These are phyloP conservation scores for Papiliotrema terrestris DNA, from an alignment of 1,284 basidiomycete genomes.

Conservation along the genomic window DNA sequence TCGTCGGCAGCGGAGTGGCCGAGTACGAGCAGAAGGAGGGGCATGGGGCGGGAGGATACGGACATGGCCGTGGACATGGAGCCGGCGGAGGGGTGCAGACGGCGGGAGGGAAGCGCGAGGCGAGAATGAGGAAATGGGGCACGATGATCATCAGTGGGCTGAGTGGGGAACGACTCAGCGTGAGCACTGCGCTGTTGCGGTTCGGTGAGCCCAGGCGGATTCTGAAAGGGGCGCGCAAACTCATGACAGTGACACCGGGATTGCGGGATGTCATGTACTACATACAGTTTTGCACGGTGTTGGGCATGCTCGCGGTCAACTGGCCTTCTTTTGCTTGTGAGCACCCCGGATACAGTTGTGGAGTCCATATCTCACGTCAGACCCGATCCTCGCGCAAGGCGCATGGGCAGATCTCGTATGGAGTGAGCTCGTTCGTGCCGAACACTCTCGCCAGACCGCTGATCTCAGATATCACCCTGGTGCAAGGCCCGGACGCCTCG, in stretches of 20 bases:
- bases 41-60: conserved; percentile 53
- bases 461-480: conserved; percentile 66
- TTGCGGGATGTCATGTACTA: conserved; percentile 89
- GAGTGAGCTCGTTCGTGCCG: conserved; percentile 58
- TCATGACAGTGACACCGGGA: conserved; percentile 73
- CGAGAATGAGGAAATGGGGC: conserved; percentile 57
- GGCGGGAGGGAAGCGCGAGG: conserved; percentile 24
- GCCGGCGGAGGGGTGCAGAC: conserved; percentile 7
- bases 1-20: conserved; percentile 39
- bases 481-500: conserved; percentile 52
- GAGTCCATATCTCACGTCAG: conserved; percentile 49
- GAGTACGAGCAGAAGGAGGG: conserved; percentile 32
- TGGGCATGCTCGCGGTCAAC: conserved; percentile 87
- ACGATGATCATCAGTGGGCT: conserved; percentile 88
- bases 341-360: conserved; percentile 40
- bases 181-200: conserved; percentile 78
- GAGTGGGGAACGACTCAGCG: conserved; percentile 81
- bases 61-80: conserved; percentile 17
- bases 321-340: conserved; percentile 90
- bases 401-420: conserved; percentile 83
- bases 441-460: background rate
- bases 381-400: conserved; percentile 78
- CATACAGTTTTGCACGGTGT: conserved; percentile 68
- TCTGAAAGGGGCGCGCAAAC: background rate
- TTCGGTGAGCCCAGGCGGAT: conserved; percentile 62